Conservation (phyloP, 768 basidiomycete genomes). For the Astraeus odoratus region DNA sequence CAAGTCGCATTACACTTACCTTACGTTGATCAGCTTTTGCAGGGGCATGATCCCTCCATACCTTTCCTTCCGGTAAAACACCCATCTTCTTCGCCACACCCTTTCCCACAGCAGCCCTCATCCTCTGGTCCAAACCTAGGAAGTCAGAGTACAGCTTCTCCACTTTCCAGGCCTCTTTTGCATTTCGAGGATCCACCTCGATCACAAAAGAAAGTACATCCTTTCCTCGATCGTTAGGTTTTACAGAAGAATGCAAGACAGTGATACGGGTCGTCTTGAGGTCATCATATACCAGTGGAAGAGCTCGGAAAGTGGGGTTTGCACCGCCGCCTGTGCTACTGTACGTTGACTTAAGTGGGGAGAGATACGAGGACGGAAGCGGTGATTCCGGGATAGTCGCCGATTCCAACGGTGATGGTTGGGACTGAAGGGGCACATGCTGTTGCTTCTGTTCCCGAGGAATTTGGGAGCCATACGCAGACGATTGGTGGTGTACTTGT, state of each 20-base stretch:
- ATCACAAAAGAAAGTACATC: slow-evolving; percentile 90
- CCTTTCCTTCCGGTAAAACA: slow-evolving; percentile 79
- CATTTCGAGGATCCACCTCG: slow-evolving; percentile 59
- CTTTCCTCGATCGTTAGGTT: slow-evolving; percentile 84
- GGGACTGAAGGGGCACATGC: slow-evolving; percentile 18
- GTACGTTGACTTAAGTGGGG: slow-evolving; percentile 14
- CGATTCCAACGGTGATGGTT: slow-evolving; percentile 14
- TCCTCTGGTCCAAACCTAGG: slow-evolving; percentile 73
- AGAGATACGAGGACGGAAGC: slow-evolving; percentile 25
- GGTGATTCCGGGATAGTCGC: slow-evolving; percentile 23
- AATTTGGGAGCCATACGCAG: slow-evolving; percentile 7
- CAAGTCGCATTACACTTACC: slow-evolving; percentile 38
- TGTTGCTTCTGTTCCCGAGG: slow-evolving; percentile 20
- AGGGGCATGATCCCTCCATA: slow-evolving; percentile 97
- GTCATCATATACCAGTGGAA: slow-evolving; percentile 64
- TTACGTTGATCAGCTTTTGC: slow-evolving; percentile 96
- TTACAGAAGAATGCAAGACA: slow-evolving; percentile 79
- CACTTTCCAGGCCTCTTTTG: slow-evolving; percentile 72
- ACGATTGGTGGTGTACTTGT: slow-evolving; percentile 17
- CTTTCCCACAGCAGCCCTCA: slow-evolving; percentile 53
- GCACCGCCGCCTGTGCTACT: slow-evolving; percentile 18
- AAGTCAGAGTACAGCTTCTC: slow-evolving; percentile 96
- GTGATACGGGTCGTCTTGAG: slow-evolving; percentile 63
- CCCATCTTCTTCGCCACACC: slow-evolving; percentile 72
- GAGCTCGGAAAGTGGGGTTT: slow-evolving; percentile 55